Evolutionary conservation across 345 rosid genomes (phyloP).

Genomic region (Eucalyptus cloeziana): DNA sequence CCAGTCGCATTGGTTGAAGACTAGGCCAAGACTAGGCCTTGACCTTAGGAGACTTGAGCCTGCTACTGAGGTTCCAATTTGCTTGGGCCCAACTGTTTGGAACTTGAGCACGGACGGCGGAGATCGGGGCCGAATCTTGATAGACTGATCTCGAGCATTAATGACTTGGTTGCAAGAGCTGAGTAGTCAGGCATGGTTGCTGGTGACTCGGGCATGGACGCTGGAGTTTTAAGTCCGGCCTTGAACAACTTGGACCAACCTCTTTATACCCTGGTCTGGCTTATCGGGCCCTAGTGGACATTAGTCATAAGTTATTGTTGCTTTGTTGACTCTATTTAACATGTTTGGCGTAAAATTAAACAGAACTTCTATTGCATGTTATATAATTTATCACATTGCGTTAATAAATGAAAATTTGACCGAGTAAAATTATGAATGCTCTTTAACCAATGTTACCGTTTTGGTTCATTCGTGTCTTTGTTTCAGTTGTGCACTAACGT

Average conservation of each 20-base stretch:
- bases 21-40: not conserved
- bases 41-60: not conserved
- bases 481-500: accelerated
- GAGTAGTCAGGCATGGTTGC: accelerated
- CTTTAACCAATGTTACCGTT: accelerated
- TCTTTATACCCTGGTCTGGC: accelerated
- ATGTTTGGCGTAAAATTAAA: not conserved
- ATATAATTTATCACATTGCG: not conserved
- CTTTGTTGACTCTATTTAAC: not conserved
- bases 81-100: accelerated
- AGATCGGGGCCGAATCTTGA: not conserved
- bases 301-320: not conserved
- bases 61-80: not conserved
- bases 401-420: not conserved
- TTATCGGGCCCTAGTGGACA: accelerated
- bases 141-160: accelerated
- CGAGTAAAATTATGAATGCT: accelerated
- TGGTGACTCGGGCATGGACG: accelerated
- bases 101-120: accelerated
- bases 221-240: not conserved
- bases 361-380: accelerated
- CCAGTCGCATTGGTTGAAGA: accelerated
- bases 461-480: not conserved
- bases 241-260: not conserved
- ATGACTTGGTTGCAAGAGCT: not conserved